A percentile compares a stretch with the other conserved stretches of the same genome.
These are phyloP conservation scores for Austroboletus novae-zelandiae DNA, from an alignment of 1,284 basidiomycete genomes.

Conservation along the genomic window DNA sequence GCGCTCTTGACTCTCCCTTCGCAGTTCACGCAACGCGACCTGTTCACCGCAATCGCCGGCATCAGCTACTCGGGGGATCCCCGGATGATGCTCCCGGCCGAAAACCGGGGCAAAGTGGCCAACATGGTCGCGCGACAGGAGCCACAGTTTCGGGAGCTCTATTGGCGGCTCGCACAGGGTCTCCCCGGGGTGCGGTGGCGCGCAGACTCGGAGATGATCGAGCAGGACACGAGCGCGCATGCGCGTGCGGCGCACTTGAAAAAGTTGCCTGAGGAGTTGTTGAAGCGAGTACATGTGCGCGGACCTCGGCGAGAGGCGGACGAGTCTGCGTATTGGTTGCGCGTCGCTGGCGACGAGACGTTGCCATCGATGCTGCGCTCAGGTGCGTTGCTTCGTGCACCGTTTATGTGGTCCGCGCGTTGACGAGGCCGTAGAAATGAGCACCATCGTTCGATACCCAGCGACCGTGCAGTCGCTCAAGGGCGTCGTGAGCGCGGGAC, in stretches of 20 bases:
- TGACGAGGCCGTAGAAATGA: conserved; percentile 56
- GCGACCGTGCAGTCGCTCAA: conserved; percentile 85
- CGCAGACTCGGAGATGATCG: conserved; percentile 44
- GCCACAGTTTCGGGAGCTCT: conserved; percentile 84
- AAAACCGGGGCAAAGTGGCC: conserved; percentile 91
- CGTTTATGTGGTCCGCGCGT: not conserved
- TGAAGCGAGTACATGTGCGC: conserved; percentile 48
- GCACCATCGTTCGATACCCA: conserved; percentile 76
- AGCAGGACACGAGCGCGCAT: conserved; percentile 69
- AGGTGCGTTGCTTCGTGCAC: conserved; percentile 43
- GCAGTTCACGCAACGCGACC: conserved; percentile 73
- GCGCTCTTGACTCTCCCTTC: conserved; percentile 74
- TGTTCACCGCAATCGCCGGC: conserved; percentile 86
- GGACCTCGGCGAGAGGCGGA: conserved; percentile 47
- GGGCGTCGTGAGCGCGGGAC: conserved; percentile 81
- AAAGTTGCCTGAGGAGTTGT: conserved; percentile 72
- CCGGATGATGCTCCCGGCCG: conserved; percentile 89
- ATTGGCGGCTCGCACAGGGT: conserved; percentile 76
- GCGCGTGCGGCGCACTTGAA: conserved; percentile 71
- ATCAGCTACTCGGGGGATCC: conserved; percentile 92
- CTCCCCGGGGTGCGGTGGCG: conserved; percentile 76
- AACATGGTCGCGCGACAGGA: conserved; percentile 89
- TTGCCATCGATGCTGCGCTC: conserved; percentile 55
- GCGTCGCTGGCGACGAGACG: conserved; percentile 62
- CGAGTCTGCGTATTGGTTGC: conserved; percentile 74